A percentile compares a stretch with the other conserved stretches of the same genome.
phyloP scores from a whole-genome alignment of 1,284 basidiomycete genomes.

The Ustilago tritici region DNA sequence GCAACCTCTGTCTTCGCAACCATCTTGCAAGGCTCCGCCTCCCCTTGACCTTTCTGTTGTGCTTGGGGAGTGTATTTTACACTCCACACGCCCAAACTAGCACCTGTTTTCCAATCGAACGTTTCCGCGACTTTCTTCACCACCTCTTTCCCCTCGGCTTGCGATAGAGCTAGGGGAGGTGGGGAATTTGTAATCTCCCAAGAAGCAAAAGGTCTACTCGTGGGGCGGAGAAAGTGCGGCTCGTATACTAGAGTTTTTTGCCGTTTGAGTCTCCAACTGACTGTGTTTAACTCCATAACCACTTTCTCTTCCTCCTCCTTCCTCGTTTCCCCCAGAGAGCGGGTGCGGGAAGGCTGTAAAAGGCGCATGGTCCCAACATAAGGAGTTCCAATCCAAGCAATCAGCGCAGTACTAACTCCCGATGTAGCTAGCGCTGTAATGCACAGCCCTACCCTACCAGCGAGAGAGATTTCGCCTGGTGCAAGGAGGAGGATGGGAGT shows the following conservation, averaged over 20 bases:
- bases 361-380: slow-evolving; percentile 73
- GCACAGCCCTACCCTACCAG: slow-evolving; percentile 79
- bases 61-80: slow-evolving; percentile 78
- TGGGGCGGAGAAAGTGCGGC: slow-evolving; percentile 78
- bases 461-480: slow-evolving; percentile 79
- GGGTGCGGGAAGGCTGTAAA: slow-evolving; percentile 1
- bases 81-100: slow-evolving; percentile 80
- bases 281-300: slow-evolving; percentile 74
- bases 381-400: slow-evolving; percentile 77
- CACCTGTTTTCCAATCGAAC: slow-evolving; percentile 72
- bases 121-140: slow-evolving; percentile 57
- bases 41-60: slow-evolving; percentile 72
- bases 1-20: slow-evolving; percentile 38
- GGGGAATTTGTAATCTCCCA: slow-evolving; percentile 71
- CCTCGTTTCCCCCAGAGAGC: not conserved
- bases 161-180: slow-evolving; percentile 13
- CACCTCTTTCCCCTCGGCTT: not conserved
- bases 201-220: slow-evolving; percentile 80
- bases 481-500: slow-evolving; percentile 84
- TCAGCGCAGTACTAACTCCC: slow-evolving; percentile 79
- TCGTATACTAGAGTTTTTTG: slow-evolving; percentile 80
- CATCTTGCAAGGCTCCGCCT: slow-evolving; percentile 57
- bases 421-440: slow-evolving; percentile 79
- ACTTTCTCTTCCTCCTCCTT: not conserved
- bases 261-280: slow-evolving; percentile 75